Base-by-base conservation (phyloP, 768 basidiomycete species). In the Lactarius sanguifluus region DNA sequence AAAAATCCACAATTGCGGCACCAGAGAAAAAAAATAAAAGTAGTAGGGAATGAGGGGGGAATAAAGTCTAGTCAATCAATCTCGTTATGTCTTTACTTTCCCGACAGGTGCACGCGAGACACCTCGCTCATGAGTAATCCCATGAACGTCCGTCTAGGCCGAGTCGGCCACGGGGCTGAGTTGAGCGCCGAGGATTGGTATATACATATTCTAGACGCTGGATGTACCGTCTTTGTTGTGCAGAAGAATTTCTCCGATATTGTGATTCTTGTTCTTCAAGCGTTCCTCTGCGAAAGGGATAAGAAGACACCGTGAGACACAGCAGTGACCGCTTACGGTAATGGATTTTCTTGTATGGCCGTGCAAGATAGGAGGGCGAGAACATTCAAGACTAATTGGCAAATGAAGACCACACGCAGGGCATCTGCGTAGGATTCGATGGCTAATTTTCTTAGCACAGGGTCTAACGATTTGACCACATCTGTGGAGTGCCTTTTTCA, bases 361-460 rank as follows among this genome's bases (percentile, higher is more conserved):
- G 92, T 72, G 74, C 85, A 87, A 54, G 84, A 81, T 66, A 94
- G 77, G 74, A 93, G 84, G 47, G 83, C 82, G 65, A 91, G 73
- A 73, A 91, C 69, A 69, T 87, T 88, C 69, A 89, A 78, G 36
- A 82, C 87, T 61, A 83, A 80, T 73, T 94, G 92, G 72, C 86
- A 88, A 65, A 92, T 86, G 80, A 95, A 96, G 66, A 93, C 91
- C 70, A 86, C 86, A 73, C 84, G 87, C 72, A 95, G 80, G 65
- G 93, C 90, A 73, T 86, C 84, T 56, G 86, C 86, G 77, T 94
- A 96, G 2, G 91, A 91, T 68, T 85, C 82, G 62, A 91, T 80
- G 9, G 92, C 94, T 59, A 85, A 86, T 68, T 81, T 76, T 71
- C 79, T 82, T 61, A 85, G 72, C 47, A 74, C 68, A 52, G 87